Evolutionary conservation across 345 rosid species (phyloP).

Genomic region (Noccaea bulbosa): DNA sequence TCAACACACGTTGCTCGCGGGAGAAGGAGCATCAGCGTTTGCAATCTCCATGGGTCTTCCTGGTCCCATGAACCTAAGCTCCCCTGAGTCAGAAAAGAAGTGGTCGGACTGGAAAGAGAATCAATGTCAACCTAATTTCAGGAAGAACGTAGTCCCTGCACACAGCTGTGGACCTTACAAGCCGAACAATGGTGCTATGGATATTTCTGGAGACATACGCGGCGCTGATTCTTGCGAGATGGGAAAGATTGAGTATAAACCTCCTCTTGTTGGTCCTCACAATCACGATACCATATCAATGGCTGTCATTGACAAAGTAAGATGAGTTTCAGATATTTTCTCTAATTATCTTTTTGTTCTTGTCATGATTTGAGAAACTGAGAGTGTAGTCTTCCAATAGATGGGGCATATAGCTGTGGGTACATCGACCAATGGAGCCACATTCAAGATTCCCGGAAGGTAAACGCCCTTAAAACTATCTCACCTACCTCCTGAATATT

Average conservation of each 20-base stretch:
- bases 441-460: slow-evolving; percentile 95
- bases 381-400: slow-evolving; percentile 44
- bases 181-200: slow-evolving; percentile 36
- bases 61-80: slow-evolving; percentile 86
- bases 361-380: neutral
- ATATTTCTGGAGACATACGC: slow-evolving; percentile 30
- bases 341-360: slow-evolving; percentile 4
- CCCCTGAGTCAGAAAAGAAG: slow-evolving; percentile 70
- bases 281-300: slow-evolving; percentile 93
- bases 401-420: slow-evolving; percentile 91
- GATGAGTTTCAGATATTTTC: slow-evolving; percentile 32
- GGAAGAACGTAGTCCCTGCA: slow-evolving; percentile 73
- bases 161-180: slow-evolving; percentile 82
- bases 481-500: neutral
- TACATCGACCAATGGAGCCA: slow-evolving; percentile 97
- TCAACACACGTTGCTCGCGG: slow-evolving; percentile 79
- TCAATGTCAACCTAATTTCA: slow-evolving; percentile 77
- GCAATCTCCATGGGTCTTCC: slow-evolving; percentile 94
- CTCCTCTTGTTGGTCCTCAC: slow-evolving; percentile 66
- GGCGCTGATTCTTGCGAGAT: slow-evolving; percentile 37
- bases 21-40: slow-evolving; percentile 82
- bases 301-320: slow-evolving; percentile 87
- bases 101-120: slow-evolving; percentile 82
- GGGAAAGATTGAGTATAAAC: slow-evolving; percentile 44
- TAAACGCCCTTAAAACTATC: slow-evolving; percentile 36